Evolutionary conservation across 257 asterid species (phyloP).

Genomic region (Galeopsis tetrahit): DNA sequence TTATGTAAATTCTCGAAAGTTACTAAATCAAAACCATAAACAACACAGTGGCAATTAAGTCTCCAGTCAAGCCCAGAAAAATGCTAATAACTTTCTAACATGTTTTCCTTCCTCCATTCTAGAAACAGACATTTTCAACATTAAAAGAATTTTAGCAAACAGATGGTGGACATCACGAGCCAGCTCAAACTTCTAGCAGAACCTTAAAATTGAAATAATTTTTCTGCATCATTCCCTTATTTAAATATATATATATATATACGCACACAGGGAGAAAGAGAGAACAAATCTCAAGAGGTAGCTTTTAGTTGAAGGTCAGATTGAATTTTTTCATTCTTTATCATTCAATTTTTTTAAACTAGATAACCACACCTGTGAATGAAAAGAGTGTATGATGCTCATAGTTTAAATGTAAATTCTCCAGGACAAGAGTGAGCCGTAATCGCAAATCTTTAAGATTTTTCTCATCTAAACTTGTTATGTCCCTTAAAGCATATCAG

Average conservation of each 20-base stretch:
- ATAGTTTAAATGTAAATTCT: neutral
- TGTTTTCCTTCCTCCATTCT: too few species aligned
- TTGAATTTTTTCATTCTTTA: neutral
- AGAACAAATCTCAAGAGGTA: neutral
- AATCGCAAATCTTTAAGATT: neutral
- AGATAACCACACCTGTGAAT: neutral
- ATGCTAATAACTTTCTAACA: too few species aligned
- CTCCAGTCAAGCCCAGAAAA: too few species aligned
- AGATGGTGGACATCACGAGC: too few species aligned
- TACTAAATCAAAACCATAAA: too few species aligned
- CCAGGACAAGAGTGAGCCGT: neutral
- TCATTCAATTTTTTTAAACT: neutral
- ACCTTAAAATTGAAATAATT: neutral
- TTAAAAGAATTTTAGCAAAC: too few species aligned
- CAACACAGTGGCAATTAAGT: too few species aligned
- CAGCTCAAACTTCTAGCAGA: too few species aligned
- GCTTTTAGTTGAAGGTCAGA: neutral
- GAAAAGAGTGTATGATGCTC: neutral
- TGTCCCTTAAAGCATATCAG: neutral
- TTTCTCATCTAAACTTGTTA: neutral
- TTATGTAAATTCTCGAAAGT: too few species aligned
- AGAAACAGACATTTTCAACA: too few species aligned
- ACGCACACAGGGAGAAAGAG: too few species aligned
- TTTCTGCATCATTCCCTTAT: neutral
- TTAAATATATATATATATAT: neutral